phyloP scores from a whole-genome alignment of 345 rosid species.

The Murraya paniculata region DNA sequence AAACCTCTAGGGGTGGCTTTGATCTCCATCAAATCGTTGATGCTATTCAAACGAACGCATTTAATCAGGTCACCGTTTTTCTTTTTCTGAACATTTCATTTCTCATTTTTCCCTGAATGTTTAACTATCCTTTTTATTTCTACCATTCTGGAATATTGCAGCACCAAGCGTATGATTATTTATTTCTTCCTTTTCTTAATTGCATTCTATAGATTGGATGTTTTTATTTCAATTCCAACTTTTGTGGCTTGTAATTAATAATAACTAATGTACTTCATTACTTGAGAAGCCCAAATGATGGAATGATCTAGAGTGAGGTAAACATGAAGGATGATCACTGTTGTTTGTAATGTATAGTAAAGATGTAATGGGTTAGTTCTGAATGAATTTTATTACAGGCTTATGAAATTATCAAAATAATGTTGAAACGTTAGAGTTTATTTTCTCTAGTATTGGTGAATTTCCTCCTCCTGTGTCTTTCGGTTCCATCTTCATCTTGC shows the following conservation, averaged over 20 bases:
- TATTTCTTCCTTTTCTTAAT: background rate
- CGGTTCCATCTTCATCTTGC: background rate
- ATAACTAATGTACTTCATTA: background rate
- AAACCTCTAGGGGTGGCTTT: slow-evolving; percentile 85
- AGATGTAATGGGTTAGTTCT: background rate
- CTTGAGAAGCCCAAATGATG: background rate
- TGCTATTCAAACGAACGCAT: slow-evolving; percentile 51
- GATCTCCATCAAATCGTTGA: slow-evolving; percentile 65
- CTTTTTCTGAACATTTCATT: background rate
- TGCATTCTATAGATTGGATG: background rate
- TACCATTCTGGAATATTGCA: background rate
- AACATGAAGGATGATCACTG: background rate
- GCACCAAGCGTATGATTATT: too few relatives aligned
- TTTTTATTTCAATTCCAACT: background rate
- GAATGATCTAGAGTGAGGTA: background rate
- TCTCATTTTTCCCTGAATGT: background rate
- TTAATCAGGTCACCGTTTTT: slow-evolving; percentile 52
- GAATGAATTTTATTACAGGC: background rate
- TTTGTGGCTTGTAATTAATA: background rate
- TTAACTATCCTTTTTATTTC: background rate
- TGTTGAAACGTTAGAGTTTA: background rate
- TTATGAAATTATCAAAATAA: background rate
- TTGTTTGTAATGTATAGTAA: background rate
- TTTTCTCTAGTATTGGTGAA: background rate
- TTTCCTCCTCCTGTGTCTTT: background rate